Conservation (phyloP, 495 filamentous ascomycete species). For the Neurospora discreta region DNA sequence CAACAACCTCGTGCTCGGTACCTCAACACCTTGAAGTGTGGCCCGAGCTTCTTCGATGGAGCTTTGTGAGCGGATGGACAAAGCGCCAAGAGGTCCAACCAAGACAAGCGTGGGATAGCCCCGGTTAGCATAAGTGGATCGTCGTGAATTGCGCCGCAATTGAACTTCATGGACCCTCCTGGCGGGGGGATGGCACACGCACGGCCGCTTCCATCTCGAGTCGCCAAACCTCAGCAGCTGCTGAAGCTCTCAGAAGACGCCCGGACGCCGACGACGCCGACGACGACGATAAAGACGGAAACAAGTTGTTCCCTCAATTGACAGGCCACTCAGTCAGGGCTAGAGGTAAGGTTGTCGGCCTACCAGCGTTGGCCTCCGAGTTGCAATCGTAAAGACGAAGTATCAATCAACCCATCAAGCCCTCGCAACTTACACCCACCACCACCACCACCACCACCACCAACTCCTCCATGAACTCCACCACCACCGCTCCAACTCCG, state of each 20-base stretch:
- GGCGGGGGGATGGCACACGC: not conserved
- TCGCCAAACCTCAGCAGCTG: not conserved
- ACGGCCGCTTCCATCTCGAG: not conserved
- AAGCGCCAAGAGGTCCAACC: not conserved
- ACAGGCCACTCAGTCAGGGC: not conserved
- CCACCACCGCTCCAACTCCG: not conserved
- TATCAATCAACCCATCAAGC: not conserved
- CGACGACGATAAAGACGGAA: not conserved
- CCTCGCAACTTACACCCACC: not conserved
- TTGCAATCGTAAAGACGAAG: too few species aligned
- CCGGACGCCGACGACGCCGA: not conserved
- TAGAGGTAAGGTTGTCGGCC: not conserved
- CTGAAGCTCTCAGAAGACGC: constrained; percentile 1
- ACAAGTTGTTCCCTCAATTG: not conserved
- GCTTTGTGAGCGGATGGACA: not conserved
- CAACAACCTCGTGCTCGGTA: not conserved
- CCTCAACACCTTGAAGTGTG: not conserved
- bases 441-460: not conserved
- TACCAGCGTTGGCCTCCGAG: not conserved
- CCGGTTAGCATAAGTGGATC: constrained; percentile 4
- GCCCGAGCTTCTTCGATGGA: not conserved
- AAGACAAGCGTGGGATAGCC: not conserved
- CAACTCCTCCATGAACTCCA: not conserved
- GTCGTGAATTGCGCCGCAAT: constrained; percentile 8
- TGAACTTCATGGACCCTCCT: constrained; percentile 1